Evolutionary conservation across 2,329 filamentous ascomycete genomes (phyloP).

Genomic region (Talaromyces rugulosus): DNA sequence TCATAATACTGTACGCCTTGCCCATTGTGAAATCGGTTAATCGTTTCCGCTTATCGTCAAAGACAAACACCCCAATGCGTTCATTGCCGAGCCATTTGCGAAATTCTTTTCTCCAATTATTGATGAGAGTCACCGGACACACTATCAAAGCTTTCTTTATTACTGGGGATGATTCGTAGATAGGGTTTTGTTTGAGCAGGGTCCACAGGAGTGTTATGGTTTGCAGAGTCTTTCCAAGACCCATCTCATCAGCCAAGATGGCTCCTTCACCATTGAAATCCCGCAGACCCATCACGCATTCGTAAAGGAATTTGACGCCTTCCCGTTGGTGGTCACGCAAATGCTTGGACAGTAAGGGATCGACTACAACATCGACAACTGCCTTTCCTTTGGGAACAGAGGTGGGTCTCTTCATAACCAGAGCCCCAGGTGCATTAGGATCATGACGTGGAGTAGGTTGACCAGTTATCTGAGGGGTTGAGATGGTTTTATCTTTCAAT

Average conservation of each 20-base stretch:
- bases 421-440: conserved; percentile 53
- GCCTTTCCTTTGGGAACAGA: conserved; percentile 57
- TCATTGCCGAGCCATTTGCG: conserved; percentile 70
- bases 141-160: conserved; percentile 69
- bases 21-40: conserved; percentile 67
- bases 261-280: conserved; percentile 63
- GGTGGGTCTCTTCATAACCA: conserved; percentile 63
- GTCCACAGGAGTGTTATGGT: conserved; percentile 71
- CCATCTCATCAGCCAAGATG: conserved; percentile 73
- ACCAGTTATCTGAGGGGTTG: conserved; percentile 42
- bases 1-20: conserved; percentile 65
- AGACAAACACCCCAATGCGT: conserved; percentile 64
- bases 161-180: conserved; percentile 56
- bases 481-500: conserved; percentile 49
- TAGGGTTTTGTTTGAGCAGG: conserved; percentile 65
- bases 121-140: conserved; percentile 67
- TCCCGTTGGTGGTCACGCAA: conserved; percentile 65
- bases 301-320: conserved; percentile 67
- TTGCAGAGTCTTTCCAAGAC: conserved; percentile 68
- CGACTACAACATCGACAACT: conserved; percentile 68
- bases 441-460: conserved; percentile 62
- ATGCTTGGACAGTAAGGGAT: conserved; percentile 60
- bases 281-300: conserved; percentile 71
- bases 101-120: conserved; percentile 71
- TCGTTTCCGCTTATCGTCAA: conserved; percentile 56